A percentile compares a stretch with the other conserved stretches of the same genome.
Conservation (phyloP, 2,329 filamentous ascomycete species). For the Phaeosphaeria sp. region DNA sequence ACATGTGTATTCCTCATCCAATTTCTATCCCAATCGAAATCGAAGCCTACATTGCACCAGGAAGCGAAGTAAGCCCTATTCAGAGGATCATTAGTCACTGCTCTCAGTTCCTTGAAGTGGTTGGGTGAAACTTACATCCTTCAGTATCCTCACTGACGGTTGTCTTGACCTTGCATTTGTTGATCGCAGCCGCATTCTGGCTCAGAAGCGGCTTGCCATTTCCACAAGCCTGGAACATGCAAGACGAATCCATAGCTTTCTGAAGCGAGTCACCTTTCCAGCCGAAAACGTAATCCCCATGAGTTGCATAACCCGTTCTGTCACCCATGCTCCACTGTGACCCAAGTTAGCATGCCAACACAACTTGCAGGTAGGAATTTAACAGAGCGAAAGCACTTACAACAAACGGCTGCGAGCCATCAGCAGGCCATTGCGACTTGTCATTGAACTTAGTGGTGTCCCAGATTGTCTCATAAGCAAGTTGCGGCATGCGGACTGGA, state of each 20-base stretch:
- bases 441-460: conserved; percentile 18
- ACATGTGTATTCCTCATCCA: too few species aligned
- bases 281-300: conserved; percentile 60
- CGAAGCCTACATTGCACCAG: not conserved
- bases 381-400: conserved; percentile 8
- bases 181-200: conserved; percentile 10
- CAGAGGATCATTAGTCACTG: not conserved
- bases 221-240: conserved; percentile 23
- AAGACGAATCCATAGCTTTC: conserved; percentile 30
- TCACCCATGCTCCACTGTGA: conserved; percentile 34
- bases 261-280: conserved; percentile 58
- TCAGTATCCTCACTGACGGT: conserved; percentile 14
- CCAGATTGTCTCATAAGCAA: conserved; percentile 19
- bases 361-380: conserved; percentile 37
- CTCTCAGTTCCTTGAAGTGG: not conserved
- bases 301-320: conserved; percentile 54
- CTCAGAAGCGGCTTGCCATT: conserved; percentile 9
- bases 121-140: conserved; percentile 10
- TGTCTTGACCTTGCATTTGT: conserved; percentile 13
- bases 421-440: conserved; percentile 12
- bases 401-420: conserved; percentile 19
- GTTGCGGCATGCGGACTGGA: conserved; percentile 16
- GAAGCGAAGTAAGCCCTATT: conserved; percentile 2
- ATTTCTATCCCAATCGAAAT: too few species aligned
- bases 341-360: conserved; percentile 21